Evolutionary conservation across 2,329 filamentous ascomycete genomes (phyloP), one percentile per base, ranked within the genome.

Genomic region (Calonectria pauciramosa): DNA sequence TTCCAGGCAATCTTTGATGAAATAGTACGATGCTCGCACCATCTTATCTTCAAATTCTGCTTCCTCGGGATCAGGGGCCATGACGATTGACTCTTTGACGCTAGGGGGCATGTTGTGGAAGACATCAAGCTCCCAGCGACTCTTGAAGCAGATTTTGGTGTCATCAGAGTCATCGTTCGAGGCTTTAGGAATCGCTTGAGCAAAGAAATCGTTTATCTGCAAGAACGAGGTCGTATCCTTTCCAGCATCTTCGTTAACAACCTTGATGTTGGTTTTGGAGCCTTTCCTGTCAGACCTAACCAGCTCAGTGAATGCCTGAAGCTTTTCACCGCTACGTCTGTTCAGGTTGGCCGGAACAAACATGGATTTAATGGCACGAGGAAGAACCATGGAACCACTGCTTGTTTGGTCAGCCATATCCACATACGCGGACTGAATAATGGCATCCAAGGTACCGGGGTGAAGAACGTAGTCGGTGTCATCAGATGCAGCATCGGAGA

Each of bases 11-110:
- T 28, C 38, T 36, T 63, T 63, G 14, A 63, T 63, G 26, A 63
- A 63, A 23, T 63, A 63, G 34, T 63, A 63, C 5, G 56, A 28
- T 4, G 56, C 56, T 20, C 56, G 56, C 4, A 26, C 56, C 23
- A 38, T 41, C 23, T 63, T 63, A 6, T 63, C 56, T 63, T 63
- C 56, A 41, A 63, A 63, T n/a, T 63, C 56, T 23, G 56, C 56
- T 18, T 63, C 56, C n/a, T 41, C 56, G 16, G 23, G 56, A 11
- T 63, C 56, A 8, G 56, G 56, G 20, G 56, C 30, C 56, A 63
- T 63, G 14, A 63, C 3, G 9, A 63, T 63, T 63, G 56, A 63
- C n/a, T 63, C 38, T 14, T 63, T 38, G n/a, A 63, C 23, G 18
- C 34, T 63, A 23, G 28, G 13, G 5, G 56, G 56, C 56, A 63